A percentile compares a stretch with the other conserved stretches of the same genome.
phyloP scores from a whole-genome alignment of 2,329 filamentous ascomycete genomes.

The Ascomycota sp. region DNA sequence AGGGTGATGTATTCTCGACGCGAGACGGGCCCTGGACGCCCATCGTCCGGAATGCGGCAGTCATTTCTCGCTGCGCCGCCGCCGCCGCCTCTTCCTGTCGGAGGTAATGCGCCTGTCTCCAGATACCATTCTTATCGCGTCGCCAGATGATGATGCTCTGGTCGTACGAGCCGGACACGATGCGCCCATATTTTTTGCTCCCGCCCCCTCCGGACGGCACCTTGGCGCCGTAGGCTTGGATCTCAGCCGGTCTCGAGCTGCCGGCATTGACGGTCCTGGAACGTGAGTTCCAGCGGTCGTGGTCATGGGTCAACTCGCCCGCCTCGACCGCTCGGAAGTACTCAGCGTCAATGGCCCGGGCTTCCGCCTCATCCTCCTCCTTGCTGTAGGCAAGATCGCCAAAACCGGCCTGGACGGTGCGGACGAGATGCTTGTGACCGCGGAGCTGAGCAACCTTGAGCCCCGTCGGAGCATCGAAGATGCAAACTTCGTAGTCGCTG shows the following conservation, averaged over 20 bases:
- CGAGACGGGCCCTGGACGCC: not conserved
- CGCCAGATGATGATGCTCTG: conserved; percentile 93
- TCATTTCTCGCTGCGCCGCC: conserved; percentile 19
- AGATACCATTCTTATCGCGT: conserved; percentile 63
- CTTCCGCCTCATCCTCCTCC: conserved; percentile 53
- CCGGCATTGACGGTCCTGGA: conserved; percentile 42
- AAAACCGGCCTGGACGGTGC: conserved; percentile 88
- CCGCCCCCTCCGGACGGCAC: conserved; percentile 82
- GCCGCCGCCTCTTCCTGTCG: conserved; percentile 51
- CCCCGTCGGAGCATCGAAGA: conserved; percentile 72
- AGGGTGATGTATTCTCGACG: not conserved
- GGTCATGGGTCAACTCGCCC: conserved; percentile 22
- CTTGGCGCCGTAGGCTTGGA: conserved; percentile 65
- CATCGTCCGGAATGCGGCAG: not conserved
- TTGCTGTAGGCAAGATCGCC: conserved; percentile 69
- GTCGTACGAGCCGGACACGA: conserved; percentile 92
- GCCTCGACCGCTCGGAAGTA: conserved; percentile 43
- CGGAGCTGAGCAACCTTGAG: conserved; percentile 77
- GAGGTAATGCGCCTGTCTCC: conserved; percentile 58
- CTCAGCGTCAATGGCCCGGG: conserved; percentile 48
- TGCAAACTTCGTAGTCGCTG: conserved; percentile 87
- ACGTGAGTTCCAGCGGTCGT: conserved; percentile 12
- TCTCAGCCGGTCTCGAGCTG: conserved; percentile 52
- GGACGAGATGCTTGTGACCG: conserved; percentile 67
- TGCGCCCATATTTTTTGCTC: conserved; percentile 75